Evolutionary conservation across 176 grass and related monocot species (phyloP).

Genomic region (Saccharum officinarum): DNA sequence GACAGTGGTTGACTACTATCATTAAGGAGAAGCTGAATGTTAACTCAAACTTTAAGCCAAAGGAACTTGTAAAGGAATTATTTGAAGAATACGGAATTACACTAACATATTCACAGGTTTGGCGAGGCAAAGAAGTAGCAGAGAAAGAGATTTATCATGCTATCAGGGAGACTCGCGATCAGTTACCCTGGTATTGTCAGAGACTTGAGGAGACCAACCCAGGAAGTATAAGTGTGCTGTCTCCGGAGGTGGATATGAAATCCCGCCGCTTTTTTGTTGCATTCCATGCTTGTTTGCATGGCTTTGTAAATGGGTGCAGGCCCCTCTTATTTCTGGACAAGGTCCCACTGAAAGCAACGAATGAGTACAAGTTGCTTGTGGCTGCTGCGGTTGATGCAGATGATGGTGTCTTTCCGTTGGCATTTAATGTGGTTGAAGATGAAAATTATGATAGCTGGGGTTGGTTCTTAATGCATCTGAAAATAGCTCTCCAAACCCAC

Average conservation of each 20-base stretch:
- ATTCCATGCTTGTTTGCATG: conserved; percentile 91
- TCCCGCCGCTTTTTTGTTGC: conserved; percentile 84
- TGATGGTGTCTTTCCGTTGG: conserved; percentile 81
- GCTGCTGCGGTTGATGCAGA: conserved; percentile 85
- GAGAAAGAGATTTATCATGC: conserved; percentile 90
- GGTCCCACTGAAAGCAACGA: conserved; percentile 83
- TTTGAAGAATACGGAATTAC: conserved; percentile 77
- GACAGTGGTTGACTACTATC: conserved; percentile 83
- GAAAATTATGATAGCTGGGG: conserved; percentile 88
- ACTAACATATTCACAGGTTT: conserved; percentile 89
- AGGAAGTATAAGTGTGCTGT: conserved; percentile 76
- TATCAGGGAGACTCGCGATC: conserved; percentile 75
- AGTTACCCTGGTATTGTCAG: conserved; percentile 85
- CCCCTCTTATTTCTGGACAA: conserved; percentile 92
- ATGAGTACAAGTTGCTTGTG: conserved; percentile 83
- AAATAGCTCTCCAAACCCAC: conserved; percentile 62
- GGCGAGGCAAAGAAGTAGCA: conserved; percentile 83
- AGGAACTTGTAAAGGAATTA: conserved; percentile 84
- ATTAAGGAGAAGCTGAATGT: conserved; percentile 88
- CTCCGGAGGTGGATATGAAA: conserved; percentile 60
- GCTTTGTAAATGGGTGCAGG: conserved; percentile 80
- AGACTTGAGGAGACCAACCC: conserved; percentile 87
- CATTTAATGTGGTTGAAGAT: conserved; percentile 91
- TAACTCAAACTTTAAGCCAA: conserved; percentile 64
- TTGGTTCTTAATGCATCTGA: conserved; percentile 87